These are phyloP conservation scores for Pinus taeda DNA, from an alignment of 75 land plant genomes.

Conservation along the genomic window DNA sequence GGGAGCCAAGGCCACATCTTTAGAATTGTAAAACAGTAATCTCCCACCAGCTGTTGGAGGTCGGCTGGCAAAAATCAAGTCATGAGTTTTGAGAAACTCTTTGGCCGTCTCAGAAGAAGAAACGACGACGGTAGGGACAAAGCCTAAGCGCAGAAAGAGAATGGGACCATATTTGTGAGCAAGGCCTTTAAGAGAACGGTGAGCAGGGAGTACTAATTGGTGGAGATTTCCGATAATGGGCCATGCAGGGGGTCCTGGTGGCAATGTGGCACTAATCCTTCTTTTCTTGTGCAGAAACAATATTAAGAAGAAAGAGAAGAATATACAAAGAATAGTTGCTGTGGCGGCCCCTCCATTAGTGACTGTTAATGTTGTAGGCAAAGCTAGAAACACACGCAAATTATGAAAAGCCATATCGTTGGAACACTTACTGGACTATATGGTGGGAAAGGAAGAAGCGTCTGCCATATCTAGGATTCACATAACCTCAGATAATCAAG, in stretches of 20 bases:
- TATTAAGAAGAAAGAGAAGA: too few relatives aligned
- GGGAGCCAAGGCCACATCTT: constrained; percentile 29
- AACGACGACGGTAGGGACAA: constrained; percentile 8
- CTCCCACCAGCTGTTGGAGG: constrained; percentile 18
- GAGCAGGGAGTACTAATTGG: constrained; percentile 1
- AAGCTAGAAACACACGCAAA: too few relatives aligned
- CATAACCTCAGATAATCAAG: too few relatives aligned
- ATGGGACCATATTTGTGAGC: constrained; percentile 12
- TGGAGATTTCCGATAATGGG: constrained; percentile 18
- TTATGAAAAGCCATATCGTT: too few relatives aligned
- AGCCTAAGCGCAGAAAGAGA: constrained; percentile 11
- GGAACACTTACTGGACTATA: too few relatives aligned
- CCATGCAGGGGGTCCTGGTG: constrained; percentile 15
- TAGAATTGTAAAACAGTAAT: constrained; percentile 19
- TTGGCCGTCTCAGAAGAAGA: constrained; percentile 36
- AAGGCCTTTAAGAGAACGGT: not conserved
- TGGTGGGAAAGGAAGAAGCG: too few relatives aligned
- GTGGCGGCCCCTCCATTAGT: too few relatives aligned
- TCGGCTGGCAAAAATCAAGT: constrained; percentile 28
- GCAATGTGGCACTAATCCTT: not conserved
- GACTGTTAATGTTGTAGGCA: too few relatives aligned
- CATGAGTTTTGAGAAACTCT: constrained; percentile 30
- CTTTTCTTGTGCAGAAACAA: too few relatives aligned
- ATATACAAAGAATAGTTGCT: too few relatives aligned
- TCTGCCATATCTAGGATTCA: too few relatives aligned